Evolutionary conservation across 305 asterid genomes (phyloP).

Genomic region (Fraxinus albicans): DNA sequence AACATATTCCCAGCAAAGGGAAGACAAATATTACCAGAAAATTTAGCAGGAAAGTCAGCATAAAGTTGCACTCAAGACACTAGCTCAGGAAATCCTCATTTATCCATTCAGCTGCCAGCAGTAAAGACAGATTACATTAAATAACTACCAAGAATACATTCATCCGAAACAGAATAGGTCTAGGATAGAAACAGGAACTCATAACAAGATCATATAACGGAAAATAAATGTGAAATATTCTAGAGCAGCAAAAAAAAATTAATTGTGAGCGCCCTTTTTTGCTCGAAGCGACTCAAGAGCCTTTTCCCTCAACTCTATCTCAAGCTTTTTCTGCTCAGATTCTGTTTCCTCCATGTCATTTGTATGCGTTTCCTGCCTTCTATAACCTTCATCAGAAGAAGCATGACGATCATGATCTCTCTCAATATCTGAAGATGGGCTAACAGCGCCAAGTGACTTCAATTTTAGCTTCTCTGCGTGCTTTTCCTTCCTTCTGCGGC

Average conservation of each 20-base stretch:
- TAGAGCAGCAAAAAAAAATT: slow-evolving; percentile 29
- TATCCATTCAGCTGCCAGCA: slow-evolving; percentile 88
- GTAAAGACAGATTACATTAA: slow-evolving; percentile 81
- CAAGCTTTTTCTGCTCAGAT: slow-evolving; percentile 78
- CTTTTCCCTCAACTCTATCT: slow-evolving; percentile 94
- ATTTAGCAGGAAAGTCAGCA: slow-evolving; percentile 85
- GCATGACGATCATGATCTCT: slow-evolving; percentile 28
- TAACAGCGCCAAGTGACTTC: slow-evolving; percentile 54
- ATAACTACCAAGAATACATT: slow-evolving; percentile 47
- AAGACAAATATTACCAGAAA: slow-evolving; percentile 66
- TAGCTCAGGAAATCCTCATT: slow-evolving; percentile 83
- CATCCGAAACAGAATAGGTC: slow-evolving; percentile 46
- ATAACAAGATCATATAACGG: slow-evolving; percentile 26
- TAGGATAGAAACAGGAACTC: slow-evolving; percentile 32
- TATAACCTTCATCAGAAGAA: slow-evolving; percentile 55
- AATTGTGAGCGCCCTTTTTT: slow-evolving; percentile 67
- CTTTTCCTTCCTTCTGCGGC: slow-evolving; percentile 59
- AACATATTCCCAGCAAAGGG: slow-evolving; percentile 43
- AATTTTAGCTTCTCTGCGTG: slow-evolving; percentile 59
- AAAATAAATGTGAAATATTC: slow-evolving; percentile 34
- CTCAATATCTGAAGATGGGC: slow-evolving; percentile 56
- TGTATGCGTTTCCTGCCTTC: slow-evolving; percentile 33
- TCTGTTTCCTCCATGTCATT: slow-evolving; percentile 44
- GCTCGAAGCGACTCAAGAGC: slow-evolving; percentile 95
- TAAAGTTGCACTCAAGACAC: slow-evolving; percentile 76